These are phyloP conservation scores for Saitoella complicata DNA, from an alignment of 805 yeast genomes.

Conservation along the genomic window DNA sequence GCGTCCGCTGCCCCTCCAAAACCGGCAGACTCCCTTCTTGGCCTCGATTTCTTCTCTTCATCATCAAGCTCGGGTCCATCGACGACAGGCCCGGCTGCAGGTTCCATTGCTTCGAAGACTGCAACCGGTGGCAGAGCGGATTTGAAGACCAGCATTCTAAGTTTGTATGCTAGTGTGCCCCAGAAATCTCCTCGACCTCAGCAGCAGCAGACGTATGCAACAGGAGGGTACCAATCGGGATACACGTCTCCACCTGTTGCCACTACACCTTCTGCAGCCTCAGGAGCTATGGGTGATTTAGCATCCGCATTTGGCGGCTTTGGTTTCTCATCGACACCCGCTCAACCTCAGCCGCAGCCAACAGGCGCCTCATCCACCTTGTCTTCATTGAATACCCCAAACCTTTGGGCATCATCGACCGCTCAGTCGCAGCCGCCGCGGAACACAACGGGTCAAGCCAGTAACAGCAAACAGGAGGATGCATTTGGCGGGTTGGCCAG, in stretches of 20 bases:
- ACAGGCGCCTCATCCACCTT: not conserved
- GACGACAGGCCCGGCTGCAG: conserved; percentile 7
- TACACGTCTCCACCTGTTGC: not conserved
- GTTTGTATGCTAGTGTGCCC: conserved; percentile 61
- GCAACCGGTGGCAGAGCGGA: conserved; percentile 44
- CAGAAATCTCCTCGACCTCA: conserved; percentile 16
- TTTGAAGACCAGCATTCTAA: conserved; percentile 77
- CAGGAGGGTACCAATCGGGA: not conserved
- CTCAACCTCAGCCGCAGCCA: not conserved
- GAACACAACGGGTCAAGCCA: too few relatives aligned
- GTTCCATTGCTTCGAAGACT: conserved; percentile 13
- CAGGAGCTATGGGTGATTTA: not conserved
- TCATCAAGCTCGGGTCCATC: conserved; percentile 4
- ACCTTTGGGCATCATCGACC: too few relatives aligned
- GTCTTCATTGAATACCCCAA: too few relatives aligned
- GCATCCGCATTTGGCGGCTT: not conserved
- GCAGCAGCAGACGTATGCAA: conserved; percentile 2
- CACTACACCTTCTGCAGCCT: conserved; percentile 6
- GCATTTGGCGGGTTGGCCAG: too few relatives aligned
- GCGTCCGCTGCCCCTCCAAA: conserved; percentile 5
- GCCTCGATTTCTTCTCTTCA: conserved; percentile 15
- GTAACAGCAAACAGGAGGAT: too few relatives aligned
- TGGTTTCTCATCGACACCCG: not conserved
- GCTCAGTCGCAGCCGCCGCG: too few relatives aligned
- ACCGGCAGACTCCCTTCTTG: conserved; percentile 9